A percentile compares a stretch with the other conserved stretches of the same genome.
Conservation (phyloP, 257 asterid genomes). For the Solanum pennellii region DNA sequence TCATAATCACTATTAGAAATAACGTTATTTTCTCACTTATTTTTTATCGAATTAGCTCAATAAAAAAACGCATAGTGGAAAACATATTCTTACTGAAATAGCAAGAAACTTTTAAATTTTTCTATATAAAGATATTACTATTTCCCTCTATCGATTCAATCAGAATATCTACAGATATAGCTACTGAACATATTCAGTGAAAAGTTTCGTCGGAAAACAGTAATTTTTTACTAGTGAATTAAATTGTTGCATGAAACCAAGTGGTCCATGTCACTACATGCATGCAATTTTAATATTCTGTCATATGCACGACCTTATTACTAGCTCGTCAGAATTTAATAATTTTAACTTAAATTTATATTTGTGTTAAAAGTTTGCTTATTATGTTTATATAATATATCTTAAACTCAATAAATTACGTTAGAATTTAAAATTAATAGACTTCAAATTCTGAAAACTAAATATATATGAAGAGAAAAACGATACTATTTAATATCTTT, state of each 20-base stretch:
- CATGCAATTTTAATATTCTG: not conserved
- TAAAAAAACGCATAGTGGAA: too few species aligned
- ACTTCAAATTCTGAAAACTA: not conserved
- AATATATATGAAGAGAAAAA: not conserved
- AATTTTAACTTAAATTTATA: not conserved
- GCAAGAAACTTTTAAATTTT: too few species aligned
- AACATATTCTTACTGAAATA: not conserved
- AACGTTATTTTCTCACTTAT: not conserved
- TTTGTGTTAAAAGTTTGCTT: not conserved
- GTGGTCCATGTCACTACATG: not conserved
- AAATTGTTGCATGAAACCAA: not conserved
- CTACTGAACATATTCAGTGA: not conserved
- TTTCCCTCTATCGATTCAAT: not conserved
- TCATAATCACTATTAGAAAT: not conserved
- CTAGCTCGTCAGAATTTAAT: accelerated
- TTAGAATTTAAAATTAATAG: not conserved
- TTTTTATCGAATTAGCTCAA: not conserved
- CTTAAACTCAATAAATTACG: not conserved
- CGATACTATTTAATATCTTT: not conserved
- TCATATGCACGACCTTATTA: not conserved
- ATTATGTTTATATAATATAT: not conserved
- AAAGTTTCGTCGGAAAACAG: too few species aligned
- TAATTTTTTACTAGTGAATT: not conserved
- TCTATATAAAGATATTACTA: not conserved
- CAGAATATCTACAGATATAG: not conserved